Evolutionary conservation across 257 asterid genomes (phyloP), one percentile per base, ranked within the genome.

Genomic region (Scutellaria barbata): DNA sequence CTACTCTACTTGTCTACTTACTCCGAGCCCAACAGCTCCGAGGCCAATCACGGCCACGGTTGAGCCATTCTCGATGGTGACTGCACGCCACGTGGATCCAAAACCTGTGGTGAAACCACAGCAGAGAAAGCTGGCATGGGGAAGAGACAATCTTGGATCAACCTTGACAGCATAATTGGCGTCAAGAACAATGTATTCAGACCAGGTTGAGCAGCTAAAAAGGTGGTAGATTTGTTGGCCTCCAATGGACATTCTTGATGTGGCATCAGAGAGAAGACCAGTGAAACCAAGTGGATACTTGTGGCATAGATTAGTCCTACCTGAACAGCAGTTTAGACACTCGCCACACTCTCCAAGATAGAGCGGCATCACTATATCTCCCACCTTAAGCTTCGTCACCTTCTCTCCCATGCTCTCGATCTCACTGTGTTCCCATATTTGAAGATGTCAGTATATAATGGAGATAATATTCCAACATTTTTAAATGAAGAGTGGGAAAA

Each of bases 11-110:
- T 45, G n/a, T 10, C 3, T 18, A 35, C 83, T 85, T 67, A 86
- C 96, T 66, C 96, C 95, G 9, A 87, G 85, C 66, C 96, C 96
- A 78, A 88, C 97, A 20, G 96, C 90, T 30, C 97, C 96, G 66
- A 90, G 96, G 77, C 97, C 97, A 16, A 88, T 73, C 0, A 87
- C 94, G 73, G 97, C 97, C 71, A 90, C 87, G 35, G 87, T 81
- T 6, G 94, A 79, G 9, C 94, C 97, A 68, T 86, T 86, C 7
- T 79, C 83, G 16, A 90, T 67, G 4, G n/a, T 39, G 72, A 74
- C 76, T 56, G 74, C 86, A 37, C 81, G 85, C 84, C 75, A 88
- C 0, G 90, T 68, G 1, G 97, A 79, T 7, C 92, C 97, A 58
- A 67, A 86, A 3, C 97, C 90, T 13, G 97, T 84, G 3, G 96